These are phyloP conservation scores for Pleodorina starrii DNA, from an alignment of 139 green algal species.

Conservation along the genomic window DNA sequence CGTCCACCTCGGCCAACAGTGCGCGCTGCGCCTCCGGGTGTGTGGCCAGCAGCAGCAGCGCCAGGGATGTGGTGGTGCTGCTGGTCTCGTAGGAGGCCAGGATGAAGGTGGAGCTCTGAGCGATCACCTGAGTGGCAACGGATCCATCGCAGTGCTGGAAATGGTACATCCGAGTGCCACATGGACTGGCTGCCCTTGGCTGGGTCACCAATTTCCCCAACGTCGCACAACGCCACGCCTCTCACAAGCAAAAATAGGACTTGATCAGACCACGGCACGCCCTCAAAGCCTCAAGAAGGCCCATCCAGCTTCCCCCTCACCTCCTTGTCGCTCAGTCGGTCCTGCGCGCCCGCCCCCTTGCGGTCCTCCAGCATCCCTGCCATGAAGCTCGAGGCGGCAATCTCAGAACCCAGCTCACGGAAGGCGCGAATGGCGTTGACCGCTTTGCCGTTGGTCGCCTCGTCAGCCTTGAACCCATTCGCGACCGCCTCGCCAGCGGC, in stretches of 20 bases:
- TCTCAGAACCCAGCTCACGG: constrained; percentile 5
- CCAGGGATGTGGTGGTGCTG: constrained; percentile 57
- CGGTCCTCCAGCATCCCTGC: constrained; percentile 34
- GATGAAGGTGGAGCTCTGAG: constrained; percentile 42
- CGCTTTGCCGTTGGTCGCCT: neutral
- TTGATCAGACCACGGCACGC: too few species aligned
- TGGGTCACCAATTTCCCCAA: too few species aligned
- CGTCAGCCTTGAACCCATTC: neutral
- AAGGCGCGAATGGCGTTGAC: neutral
- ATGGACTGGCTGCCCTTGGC: too few species aligned
- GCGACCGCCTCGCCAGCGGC: neutral
- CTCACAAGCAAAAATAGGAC: too few species aligned
- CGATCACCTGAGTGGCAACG: constrained; percentile 22
- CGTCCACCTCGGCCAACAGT: constrained; percentile 41
- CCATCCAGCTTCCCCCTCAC: too few species aligned
- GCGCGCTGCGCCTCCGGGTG: constrained; percentile 43
- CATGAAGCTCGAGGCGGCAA: constrained; percentile 35
- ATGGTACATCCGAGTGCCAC: too few species aligned
- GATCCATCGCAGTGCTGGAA: too few species aligned
- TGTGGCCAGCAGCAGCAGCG: constrained; percentile 54
- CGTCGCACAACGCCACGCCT: too few species aligned
- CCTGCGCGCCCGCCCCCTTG: constrained; percentile 6
- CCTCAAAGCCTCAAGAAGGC: too few species aligned
- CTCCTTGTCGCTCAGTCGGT: constrained; percentile 12
- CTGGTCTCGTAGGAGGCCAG: constrained; percentile 65